Conservation (phyloP, 257 asterid genomes). For the Misopates orontium region DNA sequence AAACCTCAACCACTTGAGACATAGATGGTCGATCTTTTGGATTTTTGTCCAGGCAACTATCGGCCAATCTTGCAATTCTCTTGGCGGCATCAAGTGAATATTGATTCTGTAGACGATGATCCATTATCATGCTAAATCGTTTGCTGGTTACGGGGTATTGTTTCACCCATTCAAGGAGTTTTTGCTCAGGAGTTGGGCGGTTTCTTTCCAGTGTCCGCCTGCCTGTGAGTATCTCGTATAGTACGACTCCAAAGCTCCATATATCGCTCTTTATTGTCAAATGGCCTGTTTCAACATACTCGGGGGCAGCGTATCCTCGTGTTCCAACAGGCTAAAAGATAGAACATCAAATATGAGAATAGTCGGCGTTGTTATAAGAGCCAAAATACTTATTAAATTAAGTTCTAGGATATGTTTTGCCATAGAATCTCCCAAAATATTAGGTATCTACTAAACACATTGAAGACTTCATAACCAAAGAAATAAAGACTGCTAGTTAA, state of each 20-base stretch:
- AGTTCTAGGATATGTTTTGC: neutral
- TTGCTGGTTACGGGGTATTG: conserved; percentile 66
- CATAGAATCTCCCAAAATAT: neutral
- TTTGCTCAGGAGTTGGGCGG: conserved; percentile 60
- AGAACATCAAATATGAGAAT: conserved; percentile 14
- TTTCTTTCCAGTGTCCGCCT: conserved; percentile 71
- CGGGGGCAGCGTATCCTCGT: conserved; percentile 92
- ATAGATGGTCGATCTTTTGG: conserved; percentile 77
- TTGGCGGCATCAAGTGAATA: conserved; percentile 63
- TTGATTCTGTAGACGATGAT: conserved; percentile 61
- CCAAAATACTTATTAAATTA: no score
- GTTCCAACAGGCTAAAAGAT: conserved; percentile 81
- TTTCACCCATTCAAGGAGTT: conserved; percentile 81
- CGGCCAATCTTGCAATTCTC: conserved; percentile 75
- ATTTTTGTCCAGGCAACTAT: conserved; percentile 64
- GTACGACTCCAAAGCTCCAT: conserved; percentile 92
- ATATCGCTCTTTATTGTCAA: conserved; percentile 75
- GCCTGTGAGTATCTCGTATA: conserved; percentile 80
- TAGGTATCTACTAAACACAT: no score
- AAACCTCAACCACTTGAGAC: conserved; percentile 62
- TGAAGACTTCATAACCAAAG: no score
- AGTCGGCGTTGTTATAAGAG: conserved; percentile 2
- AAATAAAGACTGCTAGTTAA: no score
- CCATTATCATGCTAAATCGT: conserved; percentile 71
- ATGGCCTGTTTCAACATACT: conserved; percentile 73